Base-by-base conservation (phyloP, 768 basidiomycete genomes). In the Pleurotus platypus region DNA sequence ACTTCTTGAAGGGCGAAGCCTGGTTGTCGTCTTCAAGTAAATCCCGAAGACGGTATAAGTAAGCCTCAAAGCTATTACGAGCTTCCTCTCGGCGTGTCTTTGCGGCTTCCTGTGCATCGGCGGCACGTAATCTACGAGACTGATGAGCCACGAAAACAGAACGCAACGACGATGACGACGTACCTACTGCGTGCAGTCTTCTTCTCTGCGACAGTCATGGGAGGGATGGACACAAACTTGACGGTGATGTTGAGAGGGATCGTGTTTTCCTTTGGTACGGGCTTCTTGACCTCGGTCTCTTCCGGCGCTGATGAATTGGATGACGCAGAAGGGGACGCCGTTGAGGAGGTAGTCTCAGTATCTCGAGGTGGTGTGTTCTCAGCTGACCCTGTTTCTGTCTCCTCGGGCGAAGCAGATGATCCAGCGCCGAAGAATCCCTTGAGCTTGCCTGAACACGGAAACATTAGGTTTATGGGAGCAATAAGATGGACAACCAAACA, bases 31-130 rank as follows among this genome's bases (percentile, higher is more conserved):
- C 85, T 27, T 83, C 79, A 27, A 98, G 75, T 8, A 96, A 77
- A 66, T 94, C 94, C 18, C 92, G 86, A 35, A 97, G 72, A 58
- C 87, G 83, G 75, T 99, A 99, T n/a, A 98, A 72, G 67, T 97
- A 97, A 30, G 88, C 84, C 70, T 99, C 97, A 51, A 99, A 83
- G 22, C 82, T 78, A 71, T 99, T 99, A 27, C 89, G 80, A 2
- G 93, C 92, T 69, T 98, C 97, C 64, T 95, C 95, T 30, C 86
- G 86, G 54, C 84, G 83, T 30, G 77, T 78, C 69, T 92, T 93
- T 15, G 85, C 81, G 2, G 78, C 74, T 73, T 98, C 95, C 55
- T 88, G 85, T 5, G 75, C 69, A 62, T 96, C 91, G 58, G 96
- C 78, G 8, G 86, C 84, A 11, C 87, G 83, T 9, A 99, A 77